These are phyloP conservation scores for Rasamsonia emersonii DNA, from an alignment of 2,329 filamentous ascomycete genomes.

Conservation along the genomic window DNA sequence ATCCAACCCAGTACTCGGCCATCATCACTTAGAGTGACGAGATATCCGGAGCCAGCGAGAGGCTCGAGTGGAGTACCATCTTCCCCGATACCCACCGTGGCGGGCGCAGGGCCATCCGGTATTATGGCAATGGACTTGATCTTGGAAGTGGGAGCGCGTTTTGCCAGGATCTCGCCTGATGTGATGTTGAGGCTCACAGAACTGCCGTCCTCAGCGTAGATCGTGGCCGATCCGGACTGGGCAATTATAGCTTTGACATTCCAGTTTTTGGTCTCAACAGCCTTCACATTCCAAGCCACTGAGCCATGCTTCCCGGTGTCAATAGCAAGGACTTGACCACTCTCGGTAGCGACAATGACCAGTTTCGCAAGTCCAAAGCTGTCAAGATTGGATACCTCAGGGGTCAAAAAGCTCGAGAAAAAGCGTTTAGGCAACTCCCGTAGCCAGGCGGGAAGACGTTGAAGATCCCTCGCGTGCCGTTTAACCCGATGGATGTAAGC, in stretches of 20 bases:
- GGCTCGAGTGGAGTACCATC: constrained; percentile 26
- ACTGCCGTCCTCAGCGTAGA: constrained; percentile 55
- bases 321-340: constrained; percentile 70
- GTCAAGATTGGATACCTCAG: constrained; percentile 44
- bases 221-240: constrained; percentile 50
- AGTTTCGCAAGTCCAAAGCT: constrained; percentile 85
- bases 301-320: constrained; percentile 66
- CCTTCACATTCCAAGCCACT: constrained; percentile 66
- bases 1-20: constrained; percentile 38
- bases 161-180: constrained; percentile 33
- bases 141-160: constrained; percentile 16
- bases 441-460: constrained; percentile 63
- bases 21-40: constrained; percentile 34
- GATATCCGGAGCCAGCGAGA: constrained; percentile 23
- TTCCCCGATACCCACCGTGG: constrained; percentile 24
- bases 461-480: constrained; percentile 70
- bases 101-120: constrained; percentile 14
- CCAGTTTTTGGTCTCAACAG: constrained; percentile 54
- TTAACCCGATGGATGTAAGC: constrained; percentile 85
- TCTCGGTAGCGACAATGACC: constrained; percentile 68
- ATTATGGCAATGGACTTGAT: constrained; percentile 26
- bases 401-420: constrained; percentile 51
- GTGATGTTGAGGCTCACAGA: constrained; percentile 44
- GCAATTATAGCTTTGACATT: constrained; percentile 60
- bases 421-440: constrained; percentile 60